Percentiles rank a stretch among this genome's conserved stretches.
Evolutionary conservation across 371 early-diverging fungal genomes (phyloP).

Genomic region (Saksenaea vasiformis): DNA sequence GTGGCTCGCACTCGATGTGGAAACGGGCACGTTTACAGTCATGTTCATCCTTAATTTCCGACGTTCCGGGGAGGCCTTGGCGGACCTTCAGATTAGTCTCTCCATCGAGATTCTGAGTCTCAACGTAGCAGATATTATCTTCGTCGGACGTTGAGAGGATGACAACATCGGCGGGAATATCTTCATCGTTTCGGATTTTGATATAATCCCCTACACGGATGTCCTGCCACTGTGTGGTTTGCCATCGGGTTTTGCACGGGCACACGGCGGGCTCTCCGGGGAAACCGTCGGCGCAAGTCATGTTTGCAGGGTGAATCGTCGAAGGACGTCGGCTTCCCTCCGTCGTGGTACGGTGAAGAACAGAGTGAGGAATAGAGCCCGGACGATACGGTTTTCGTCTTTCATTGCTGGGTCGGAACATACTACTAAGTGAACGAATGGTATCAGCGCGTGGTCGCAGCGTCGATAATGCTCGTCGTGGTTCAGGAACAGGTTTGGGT

Average conservation of each 20-base stretch:
- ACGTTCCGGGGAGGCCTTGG: constrained; percentile 41
- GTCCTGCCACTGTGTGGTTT: constrained; percentile 72
- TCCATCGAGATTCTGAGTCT: constrained; percentile 87
- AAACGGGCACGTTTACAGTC: constrained; percentile 61
- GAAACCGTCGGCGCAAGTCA: constrained; percentile 28
- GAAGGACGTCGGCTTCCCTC: constrained; percentile 24
- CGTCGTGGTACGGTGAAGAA: constrained; percentile 35
- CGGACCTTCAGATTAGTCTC: constrained; percentile 84
- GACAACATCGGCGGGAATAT: constrained; percentile 88
- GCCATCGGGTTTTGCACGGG: constrained; percentile 43
- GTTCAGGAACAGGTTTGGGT: constrained; percentile 8
- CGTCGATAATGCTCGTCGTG: constrained; percentile 6
- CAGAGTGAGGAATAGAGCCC: constrained; percentile 45
- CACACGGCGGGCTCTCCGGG: constrained; percentile 26
- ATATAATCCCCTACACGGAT: constrained; percentile 93
- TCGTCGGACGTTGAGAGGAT: constrained; percentile 69
- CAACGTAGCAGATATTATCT: constrained; percentile 71
- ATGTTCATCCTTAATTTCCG: constrained; percentile 34
- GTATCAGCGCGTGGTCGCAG: constrained; percentile 32
- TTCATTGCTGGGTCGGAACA: constrained; percentile 18
- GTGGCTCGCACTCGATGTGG: constrained; percentile 80
- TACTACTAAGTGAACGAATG: constrained; percentile 31
- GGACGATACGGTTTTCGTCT: constrained; percentile 37
- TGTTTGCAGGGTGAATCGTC: constrained; percentile 20
- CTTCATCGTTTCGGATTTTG: constrained; percentile 81